Evolutionary conservation across 2,329 filamentous ascomycete genomes (phyloP), one percentile per base, ranked within the genome.

Genomic region (Colletotrichum liaoningense): DNA sequence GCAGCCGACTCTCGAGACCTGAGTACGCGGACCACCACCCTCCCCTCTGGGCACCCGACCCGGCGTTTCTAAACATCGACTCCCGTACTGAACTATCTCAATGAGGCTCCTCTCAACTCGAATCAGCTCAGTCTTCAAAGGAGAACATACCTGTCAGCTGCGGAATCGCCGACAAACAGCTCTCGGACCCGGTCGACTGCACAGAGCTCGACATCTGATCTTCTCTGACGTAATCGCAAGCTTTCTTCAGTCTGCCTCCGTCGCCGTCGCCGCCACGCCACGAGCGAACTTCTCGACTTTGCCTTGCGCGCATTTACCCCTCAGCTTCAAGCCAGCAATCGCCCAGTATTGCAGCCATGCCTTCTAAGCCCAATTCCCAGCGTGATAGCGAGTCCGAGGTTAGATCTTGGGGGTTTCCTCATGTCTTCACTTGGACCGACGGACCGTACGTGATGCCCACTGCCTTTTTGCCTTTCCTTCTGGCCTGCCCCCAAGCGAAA

Each of bases 401-500:
- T 30, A 86, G 86, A 46, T 89, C 88, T 1, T 94, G 93, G 92
- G 93, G 93, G 1, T 95, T 94, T 79, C 76, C 80, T 3, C 86
- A 91, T 63, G 92, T 93, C 78, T 93, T 93, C 75, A 94, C 92
- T 3, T 94, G 93, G 92, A 91, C 88, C 8, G 93, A 94, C 81
- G 83, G 86, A 26, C 90, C 91, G 92, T 94, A 87, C 80, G 90
- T 87, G 33, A 38, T 16, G 60, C 42, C 49, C 70, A 42, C 28
- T 38, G 66, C 19, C 24, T 35, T 35, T 70, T 56, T 42, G 5
- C 4, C 38, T 19, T 42, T 42, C 14, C 38, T 60, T 67, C 30
- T 64, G 49, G 56, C 60, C 67, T 63, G 33, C 54, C 30, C 26
- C 66, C 24, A 14, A 60, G 42, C 5, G 42, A 11, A 26, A 42